These are phyloP conservation scores for Ganoderma lucidum DNA, from an alignment of 1,284 basidiomycete species.

Conservation along the genomic window DNA sequence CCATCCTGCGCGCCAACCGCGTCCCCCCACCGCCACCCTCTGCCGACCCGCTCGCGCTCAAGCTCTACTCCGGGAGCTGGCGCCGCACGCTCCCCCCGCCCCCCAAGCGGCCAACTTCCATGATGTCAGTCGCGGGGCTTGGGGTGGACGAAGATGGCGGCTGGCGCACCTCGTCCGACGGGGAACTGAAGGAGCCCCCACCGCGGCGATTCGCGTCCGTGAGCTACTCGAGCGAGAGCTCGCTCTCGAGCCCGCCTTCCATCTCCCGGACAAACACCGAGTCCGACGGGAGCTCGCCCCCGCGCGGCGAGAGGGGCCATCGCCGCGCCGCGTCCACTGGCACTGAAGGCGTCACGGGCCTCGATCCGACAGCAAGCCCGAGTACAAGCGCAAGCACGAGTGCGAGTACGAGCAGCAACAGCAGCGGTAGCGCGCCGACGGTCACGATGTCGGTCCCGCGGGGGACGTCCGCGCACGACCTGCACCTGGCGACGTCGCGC, in stretches of 20 bases:
- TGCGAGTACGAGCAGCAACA: slow-evolving; percentile 11
- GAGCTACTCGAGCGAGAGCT: slow-evolving; percentile 52
- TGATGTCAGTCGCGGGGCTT: neutral
- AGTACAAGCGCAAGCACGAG: neutral
- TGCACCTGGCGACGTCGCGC: slow-evolving; percentile 64
- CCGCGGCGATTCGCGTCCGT: slow-evolving; percentile 50
- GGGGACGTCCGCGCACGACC: slow-evolving; percentile 64
- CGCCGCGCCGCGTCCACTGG: slow-evolving; percentile 35
- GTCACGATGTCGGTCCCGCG: slow-evolving; percentile 27
- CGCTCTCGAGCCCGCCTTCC: slow-evolving; percentile 48
- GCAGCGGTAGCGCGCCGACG: slow-evolving; percentile 21
- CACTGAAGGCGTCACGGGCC: slow-evolving; percentile 2
- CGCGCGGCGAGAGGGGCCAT: slow-evolving; percentile 38
- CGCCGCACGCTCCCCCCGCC: slow-evolving; percentile 41
- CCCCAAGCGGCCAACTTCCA: slow-evolving; percentile 14
- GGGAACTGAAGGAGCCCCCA: slow-evolving; percentile 41
- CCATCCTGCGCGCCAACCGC: slow-evolving; percentile 47
- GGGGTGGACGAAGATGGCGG: slow-evolving; percentile 49
- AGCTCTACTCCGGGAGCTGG: slow-evolving; percentile 62
- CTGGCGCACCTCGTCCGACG: slow-evolving; percentile 31
- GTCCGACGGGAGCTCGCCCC: slow-evolving; percentile 25
- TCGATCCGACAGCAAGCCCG: neutral
- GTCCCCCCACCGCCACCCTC: slow-evolving; percentile 56
- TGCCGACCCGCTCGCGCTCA: slow-evolving; percentile 59
- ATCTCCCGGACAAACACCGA: slow-evolving; percentile 44